These are phyloP conservation scores for Neocallimastix lanati DNA, from an alignment of 192 early-diverging fungal species.

Conservation along the genomic window DNA sequence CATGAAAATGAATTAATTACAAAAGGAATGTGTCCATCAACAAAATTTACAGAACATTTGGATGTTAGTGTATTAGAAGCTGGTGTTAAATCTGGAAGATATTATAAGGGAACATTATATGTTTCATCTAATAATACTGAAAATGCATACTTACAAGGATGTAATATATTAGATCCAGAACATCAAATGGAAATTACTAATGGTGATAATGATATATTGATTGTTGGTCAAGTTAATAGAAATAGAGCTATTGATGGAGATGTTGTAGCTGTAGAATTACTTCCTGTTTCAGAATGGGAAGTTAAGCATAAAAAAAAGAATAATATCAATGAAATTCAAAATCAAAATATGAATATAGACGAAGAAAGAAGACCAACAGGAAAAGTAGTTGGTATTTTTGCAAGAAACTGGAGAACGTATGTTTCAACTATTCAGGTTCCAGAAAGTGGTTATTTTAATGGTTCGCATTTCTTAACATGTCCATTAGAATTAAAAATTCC, in stretches of 20 bases:
- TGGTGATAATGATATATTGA: constrained; percentile 30
- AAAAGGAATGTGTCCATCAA: neutral
- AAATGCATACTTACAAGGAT: neutral
- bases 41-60: neutral
- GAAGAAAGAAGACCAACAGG: neutral
- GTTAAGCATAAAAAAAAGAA: neutral
- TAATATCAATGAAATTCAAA: neutral
- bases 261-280: constrained; percentile 37
- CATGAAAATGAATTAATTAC: neutral
- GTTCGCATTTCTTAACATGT: constrained; percentile 34
- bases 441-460: constrained; percentile 19
- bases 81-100: neutral
- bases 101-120: neutral
- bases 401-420: constrained; percentile 55
- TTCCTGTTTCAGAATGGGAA: constrained; percentile 4
- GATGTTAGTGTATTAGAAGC: neutral
- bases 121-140: neutral
- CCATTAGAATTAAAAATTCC: constrained; percentile 48
- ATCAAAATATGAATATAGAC: neutral
- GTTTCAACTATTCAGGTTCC: constrained; percentile 58
- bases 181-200: constrained; percentile 14
- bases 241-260: constrained; percentile 45
- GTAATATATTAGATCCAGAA: neutral
- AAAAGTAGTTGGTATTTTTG: constrained; percentile 37
- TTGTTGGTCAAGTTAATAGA: constrained; percentile 31